Base-by-base conservation (phyloP, 1,284 basidiomycete species). In the Leccinum pachyderme region DNA sequence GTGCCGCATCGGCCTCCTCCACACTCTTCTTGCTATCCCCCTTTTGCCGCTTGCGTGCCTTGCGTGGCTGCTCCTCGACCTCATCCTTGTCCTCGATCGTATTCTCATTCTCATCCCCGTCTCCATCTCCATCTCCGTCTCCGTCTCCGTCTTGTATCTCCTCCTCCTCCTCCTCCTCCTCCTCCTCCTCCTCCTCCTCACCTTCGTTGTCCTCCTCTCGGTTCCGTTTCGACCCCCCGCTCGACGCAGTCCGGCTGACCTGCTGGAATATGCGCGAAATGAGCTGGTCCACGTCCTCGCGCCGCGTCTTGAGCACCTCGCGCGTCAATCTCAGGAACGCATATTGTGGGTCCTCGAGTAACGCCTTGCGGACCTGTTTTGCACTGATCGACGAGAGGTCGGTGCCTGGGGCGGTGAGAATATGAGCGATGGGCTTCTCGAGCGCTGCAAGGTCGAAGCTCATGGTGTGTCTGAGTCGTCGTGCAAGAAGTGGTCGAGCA, bases 351-450 rank as follows among this genome's bases (percentile, higher is more conserved):
- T 77, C 67, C 51, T 77, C 78, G 57, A 81, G 67, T 43, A 91
- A 75, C 65, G 81, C 78, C 59, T 82, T 82, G 59, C 89, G 80
- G 63, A 91, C 89, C 73, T 84, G 82, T 73, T 87, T 90, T 51
- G 88, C 88, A 64, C 84, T 88, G 71, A 91, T 88, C 44, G 84
- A 87, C 45, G 74, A 59, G 62, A 91, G 78, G 75, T 91, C 86
- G 49, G 81, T 84, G 49, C 81, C 82, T 7, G 88, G 88, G 15
- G 84, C 81, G 44, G 81, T 76, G 53, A 91, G 81, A 68, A 91
- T 89, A 56, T 76, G 73, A 57, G 76, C 76, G 64, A 91, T 83
- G 55, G 73, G 77, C n/a, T 79, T 76, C 66, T 83, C 80, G 58
- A 91, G 77, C 54, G 73, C 67, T 54, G 65, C 63, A 52, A 79